Conservation (phyloP, 108 stramenopile species). For the Epithemia pelagica region DNA sequence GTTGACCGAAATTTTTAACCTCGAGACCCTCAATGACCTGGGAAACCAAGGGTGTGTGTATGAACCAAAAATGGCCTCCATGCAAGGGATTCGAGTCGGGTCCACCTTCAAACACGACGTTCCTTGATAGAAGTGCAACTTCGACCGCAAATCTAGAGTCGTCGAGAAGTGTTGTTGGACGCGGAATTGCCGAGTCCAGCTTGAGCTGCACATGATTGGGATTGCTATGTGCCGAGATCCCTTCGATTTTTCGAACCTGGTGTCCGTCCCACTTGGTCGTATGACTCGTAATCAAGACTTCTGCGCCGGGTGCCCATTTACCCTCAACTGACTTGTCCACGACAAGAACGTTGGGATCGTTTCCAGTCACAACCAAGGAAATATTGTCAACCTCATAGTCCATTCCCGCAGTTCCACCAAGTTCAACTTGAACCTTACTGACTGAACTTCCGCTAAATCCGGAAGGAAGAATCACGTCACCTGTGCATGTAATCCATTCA, state of each 20-base stretch:
- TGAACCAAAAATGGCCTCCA: conserved; percentile 18
- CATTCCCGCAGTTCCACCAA: background rate
- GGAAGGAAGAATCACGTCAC: background rate
- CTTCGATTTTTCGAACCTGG: conserved; percentile 23
- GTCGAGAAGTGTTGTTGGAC: conserved; percentile 2
- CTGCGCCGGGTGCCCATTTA: conserved; percentile 33
- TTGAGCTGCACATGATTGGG: conserved; percentile 20
- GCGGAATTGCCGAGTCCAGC: background rate
- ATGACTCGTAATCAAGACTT: conserved; percentile 42
- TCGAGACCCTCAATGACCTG: conserved; percentile 18
- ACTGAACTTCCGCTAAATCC: background rate
- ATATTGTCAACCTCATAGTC: background rate
- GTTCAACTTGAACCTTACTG: conserved; percentile 2
- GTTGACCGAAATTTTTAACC: conserved; percentile 21
- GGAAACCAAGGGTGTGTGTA: background rate
- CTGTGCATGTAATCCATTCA: background rate
- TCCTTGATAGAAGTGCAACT: conserved; percentile 42
- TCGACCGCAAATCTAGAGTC: conserved; percentile 11
- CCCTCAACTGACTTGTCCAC: background rate
- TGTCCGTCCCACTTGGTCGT: conserved; percentile 24
- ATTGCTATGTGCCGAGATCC: background rate
- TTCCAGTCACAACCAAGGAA: background rate
- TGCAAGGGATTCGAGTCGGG: conserved; percentile 26
- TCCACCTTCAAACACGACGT: conserved; percentile 36
- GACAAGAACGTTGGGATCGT: background rate